phyloP scores from a whole-genome alignment of 2,329 filamentous ascomycete species.

The Juglanconis sp. region DNA sequence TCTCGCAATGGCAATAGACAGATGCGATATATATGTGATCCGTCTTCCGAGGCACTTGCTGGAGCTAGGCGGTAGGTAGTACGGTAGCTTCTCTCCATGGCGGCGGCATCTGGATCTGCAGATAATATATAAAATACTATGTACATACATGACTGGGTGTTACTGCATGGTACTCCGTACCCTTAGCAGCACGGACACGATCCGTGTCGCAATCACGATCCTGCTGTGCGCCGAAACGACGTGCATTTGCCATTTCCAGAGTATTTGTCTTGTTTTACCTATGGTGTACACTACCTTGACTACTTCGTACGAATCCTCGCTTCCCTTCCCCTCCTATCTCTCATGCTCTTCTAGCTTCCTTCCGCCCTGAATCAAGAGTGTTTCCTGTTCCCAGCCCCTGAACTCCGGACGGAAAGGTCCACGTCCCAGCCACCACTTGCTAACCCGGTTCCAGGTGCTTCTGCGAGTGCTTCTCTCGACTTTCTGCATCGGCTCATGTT shows the following conservation, averaged over 20 bases:
- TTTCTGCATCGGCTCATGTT: background rate
- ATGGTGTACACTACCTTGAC: background rate
- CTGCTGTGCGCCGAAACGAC: constrained; percentile 8
- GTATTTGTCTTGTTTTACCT: background rate
- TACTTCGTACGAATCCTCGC: background rate
- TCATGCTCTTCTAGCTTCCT: background rate
- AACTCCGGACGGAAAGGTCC: background rate
- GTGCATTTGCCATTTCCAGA: background rate
- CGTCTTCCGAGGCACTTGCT: too few relatives aligned
- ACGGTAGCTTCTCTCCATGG: too few relatives aligned
- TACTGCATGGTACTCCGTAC: too few relatives aligned
- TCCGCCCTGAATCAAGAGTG: background rate
- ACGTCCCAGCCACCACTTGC: background rate
- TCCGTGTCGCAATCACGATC: constrained; percentile 3
- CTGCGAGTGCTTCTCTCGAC: background rate
- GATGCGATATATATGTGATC: too few relatives aligned
- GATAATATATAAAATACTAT: too few relatives aligned
- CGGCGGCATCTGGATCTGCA: too few relatives aligned
- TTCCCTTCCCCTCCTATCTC: too few relatives aligned
- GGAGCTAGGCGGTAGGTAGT: too few relatives aligned
- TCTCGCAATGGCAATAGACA: too few relatives aligned
- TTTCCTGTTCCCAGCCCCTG: background rate
- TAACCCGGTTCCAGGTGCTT: background rate
- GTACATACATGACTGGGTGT: too few relatives aligned
- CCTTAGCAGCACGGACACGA: too few relatives aligned